phyloP scores from a whole-genome alignment of 305 asterid genomes.

The Solanum hybrid region DNA sequence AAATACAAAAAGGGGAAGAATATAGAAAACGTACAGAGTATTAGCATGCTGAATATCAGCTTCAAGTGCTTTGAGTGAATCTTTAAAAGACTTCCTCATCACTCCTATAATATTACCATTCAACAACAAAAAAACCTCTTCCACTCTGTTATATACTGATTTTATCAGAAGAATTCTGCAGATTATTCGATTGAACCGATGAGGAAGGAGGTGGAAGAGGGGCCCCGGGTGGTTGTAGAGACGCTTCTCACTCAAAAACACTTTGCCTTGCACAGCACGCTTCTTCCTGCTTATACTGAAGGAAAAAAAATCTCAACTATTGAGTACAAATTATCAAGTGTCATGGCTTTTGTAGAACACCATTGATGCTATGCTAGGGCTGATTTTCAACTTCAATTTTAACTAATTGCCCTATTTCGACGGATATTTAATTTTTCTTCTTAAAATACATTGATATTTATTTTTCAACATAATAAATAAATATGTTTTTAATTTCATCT shows the following conservation, averaged over 20 bases:
- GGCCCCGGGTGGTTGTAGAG: background rate
- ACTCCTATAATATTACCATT: conserved; percentile 34
- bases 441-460: too few species aligned
- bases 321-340: background rate
- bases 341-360: background rate
- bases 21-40: conserved; percentile 43
- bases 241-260: background rate
- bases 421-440: background rate
- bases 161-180: background rate
- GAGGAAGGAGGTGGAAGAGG: background rate
- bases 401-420: background rate
- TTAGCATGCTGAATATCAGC: conserved; percentile 97
- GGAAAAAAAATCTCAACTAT: background rate
- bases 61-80: conserved; percentile 90
- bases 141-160: background rate
- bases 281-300: background rate
- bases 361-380: background rate
- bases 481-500: too few species aligned
- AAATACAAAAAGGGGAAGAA: background rate
- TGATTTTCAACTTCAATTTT: background rate
- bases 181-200: background rate
- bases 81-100: conserved; percentile 84
- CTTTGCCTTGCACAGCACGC: background rate
- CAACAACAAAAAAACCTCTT: conserved; percentile 5
- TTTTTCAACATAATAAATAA: too few species aligned